Percentiles rank a stretch among this genome's conserved stretches.
phyloP scores from a whole-genome alignment of 305 asterid species.

The Fraxinus xanthoxyloides region DNA sequence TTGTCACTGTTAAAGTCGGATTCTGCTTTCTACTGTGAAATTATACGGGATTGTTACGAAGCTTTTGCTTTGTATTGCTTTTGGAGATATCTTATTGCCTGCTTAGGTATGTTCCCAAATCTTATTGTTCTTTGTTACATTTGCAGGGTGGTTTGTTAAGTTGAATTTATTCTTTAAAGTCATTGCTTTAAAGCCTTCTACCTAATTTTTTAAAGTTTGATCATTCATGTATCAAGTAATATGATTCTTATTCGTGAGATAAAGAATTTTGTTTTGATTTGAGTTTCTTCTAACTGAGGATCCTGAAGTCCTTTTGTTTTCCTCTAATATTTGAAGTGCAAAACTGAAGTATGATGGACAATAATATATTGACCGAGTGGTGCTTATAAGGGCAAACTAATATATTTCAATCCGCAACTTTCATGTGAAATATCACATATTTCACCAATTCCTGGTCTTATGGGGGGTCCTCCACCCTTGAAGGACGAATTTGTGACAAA shows the following conservation, averaged over 20 bases:
- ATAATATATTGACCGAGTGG: neutral
- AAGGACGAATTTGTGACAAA: neutral
- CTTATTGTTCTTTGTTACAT: neutral
- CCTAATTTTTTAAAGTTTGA: neutral
- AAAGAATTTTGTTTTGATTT: neutral
- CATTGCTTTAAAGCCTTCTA: neutral
- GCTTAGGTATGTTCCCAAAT: conserved; percentile 63
- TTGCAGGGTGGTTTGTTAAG: neutral
- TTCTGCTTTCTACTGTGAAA: conserved; percentile 81
- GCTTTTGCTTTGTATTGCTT: conserved; percentile 98
- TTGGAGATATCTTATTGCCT: conserved; percentile 96
- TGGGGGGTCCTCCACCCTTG: neutral
- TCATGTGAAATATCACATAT: neutral
- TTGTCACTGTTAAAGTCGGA: conserved; percentile 67
- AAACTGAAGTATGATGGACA: neutral
- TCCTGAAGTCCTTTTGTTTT: neutral
- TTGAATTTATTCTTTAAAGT: neutral
- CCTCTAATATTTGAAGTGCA: neutral
- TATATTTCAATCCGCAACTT: neutral
- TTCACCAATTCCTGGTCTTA: neutral
- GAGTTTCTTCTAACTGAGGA: neutral
- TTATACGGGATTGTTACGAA: conserved; percentile 92
- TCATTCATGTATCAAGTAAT: neutral
- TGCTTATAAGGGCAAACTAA: neutral
- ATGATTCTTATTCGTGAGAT: neutral